Percentiles rank a stretch among this genome's conserved stretches.
Conservation (phyloP, 108 stramenopile species). For the Conticribra weissflogii region DNA sequence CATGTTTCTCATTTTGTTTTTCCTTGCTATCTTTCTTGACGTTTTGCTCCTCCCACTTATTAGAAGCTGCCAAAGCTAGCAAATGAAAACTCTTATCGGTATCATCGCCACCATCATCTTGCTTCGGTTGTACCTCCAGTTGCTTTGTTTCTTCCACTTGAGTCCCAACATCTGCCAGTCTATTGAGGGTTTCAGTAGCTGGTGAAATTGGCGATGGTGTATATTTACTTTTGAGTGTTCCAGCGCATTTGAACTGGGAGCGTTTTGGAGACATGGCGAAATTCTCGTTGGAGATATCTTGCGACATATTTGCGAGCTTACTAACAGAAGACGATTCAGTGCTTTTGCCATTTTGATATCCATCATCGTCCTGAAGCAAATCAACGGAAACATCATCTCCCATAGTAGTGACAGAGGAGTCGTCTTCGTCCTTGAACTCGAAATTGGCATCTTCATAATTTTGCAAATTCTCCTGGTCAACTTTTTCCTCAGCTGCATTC, state of each 20-base stretch:
- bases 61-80: neutral
- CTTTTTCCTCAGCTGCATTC: neutral
- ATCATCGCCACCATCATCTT: neutral
- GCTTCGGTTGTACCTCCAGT: too few species aligned
- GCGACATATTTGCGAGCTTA: neutral
- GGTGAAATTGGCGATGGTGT: constrained; percentile 21
- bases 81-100: constrained; percentile 9
- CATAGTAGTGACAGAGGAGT: neutral
- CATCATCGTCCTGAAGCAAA: constrained; percentile 17
- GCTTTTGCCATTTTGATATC: neutral
- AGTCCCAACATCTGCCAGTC: constrained; percentile 31
- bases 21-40: neutral
- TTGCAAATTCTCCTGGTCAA: neutral
- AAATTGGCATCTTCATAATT: neutral
- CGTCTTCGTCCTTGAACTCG: neutral
- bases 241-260: neutral
- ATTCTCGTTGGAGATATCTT: neutral
- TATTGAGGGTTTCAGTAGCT: constrained; percentile 41
- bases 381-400: constrained; percentile 13
- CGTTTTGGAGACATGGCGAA: too few species aligned
- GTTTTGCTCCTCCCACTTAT: constrained; percentile 1
- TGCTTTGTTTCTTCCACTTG: constrained; percentile 37
- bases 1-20: neutral
- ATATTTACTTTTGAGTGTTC: neutral
- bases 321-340: neutral